Conservation (phyloP, 1,284 basidiomycete genomes). For the Volvariella volvacea region DNA sequence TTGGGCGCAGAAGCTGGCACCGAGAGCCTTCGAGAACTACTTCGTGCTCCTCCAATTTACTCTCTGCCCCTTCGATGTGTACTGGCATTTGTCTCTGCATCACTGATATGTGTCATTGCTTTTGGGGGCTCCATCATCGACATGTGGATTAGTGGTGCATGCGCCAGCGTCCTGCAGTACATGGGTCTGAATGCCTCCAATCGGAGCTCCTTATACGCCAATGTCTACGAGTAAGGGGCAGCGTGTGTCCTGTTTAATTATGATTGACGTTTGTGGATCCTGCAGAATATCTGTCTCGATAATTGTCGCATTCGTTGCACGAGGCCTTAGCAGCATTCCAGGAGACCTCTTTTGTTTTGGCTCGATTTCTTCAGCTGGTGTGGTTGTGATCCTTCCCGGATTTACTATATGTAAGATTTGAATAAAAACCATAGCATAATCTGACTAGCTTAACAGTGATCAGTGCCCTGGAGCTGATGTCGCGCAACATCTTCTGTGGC, state of each 20-base stretch:
- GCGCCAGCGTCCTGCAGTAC: conserved; percentile 67
- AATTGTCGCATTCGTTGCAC: conserved; percentile 74
- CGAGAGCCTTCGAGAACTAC: conserved; percentile 48
- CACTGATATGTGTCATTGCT: conserved; percentile 72
- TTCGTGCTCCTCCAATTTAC: conserved; percentile 59
- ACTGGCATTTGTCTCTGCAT: conserved; percentile 68
- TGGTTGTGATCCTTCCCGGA: conserved; percentile 74
- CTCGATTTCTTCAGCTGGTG: conserved; percentile 76
- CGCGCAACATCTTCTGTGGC: conserved; percentile 76
- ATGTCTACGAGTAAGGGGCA: conserved; percentile 78
- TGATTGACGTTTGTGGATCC: neutral
- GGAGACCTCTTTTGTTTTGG: conserved; percentile 75
- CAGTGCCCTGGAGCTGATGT: conserved; percentile 78
- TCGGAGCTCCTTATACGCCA: conserved; percentile 80
- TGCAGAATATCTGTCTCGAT: conserved; percentile 76
- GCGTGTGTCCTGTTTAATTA: neutral
- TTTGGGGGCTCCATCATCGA: conserved; percentile 82
- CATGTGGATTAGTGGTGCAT: conserved; percentile 72
- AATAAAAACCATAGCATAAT: neutral
- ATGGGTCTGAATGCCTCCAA: conserved; percentile 71
- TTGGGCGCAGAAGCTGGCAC: conserved; percentile 63
- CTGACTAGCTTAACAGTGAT: conserved; percentile 46
- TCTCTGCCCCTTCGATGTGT: conserved; percentile 55
- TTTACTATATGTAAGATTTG: conserved; percentile 61
- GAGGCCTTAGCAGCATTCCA: conserved; percentile 65